Evolutionary conservation across 176 grass and related monocot species (phyloP), one percentile per base, ranked within the genome.

Genomic region (Lolium rigidum): DNA sequence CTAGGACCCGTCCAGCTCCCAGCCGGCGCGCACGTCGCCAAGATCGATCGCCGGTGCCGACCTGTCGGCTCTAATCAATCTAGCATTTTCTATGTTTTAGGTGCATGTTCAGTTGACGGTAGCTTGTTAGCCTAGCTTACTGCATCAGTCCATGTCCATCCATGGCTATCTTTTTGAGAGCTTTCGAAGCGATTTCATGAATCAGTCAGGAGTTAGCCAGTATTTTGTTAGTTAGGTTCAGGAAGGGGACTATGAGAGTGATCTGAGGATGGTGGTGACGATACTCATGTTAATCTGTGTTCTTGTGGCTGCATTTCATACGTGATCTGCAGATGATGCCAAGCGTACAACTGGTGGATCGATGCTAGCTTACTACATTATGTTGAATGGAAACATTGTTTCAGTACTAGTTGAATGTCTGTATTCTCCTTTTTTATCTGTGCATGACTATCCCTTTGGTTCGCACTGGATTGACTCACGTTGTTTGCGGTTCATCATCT

Each of bases 141-240:
- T 44, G 37, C 44, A 60, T 59, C 76, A 14, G 70, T 82, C n/a
- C n/a, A n/a, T n/a, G n/a, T n/a, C n/a, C n/a, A n/a, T n/a, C n/a
- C n/a, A n/a, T 31, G 1, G 28, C n/a, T 60, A 37, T 70, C 61
- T 85, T 89, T 80, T 80, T 86, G 78, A 46, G 83, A 77, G 51
- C 80, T 69, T 70, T 70, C 26, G 4, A 46, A 80, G 39, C 57
- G 25, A 22, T 84, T 49, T 79, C 21, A 75, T 50, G 2, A 35
- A 35, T 35, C 3, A 35, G 3, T 35, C 31, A 35, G 31, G 31
- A 35, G 31, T 35, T 35, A 35, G 31, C 31, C 2, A 35, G 31
- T 35, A 35, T 35, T 35, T 35, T 35, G 31, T 35, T 35, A 35
- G 31, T 35, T 7, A 44, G 43, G 43, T 44, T 44, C 43, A 44